Percentiles rank a stretch among this genome's conserved stretches.
Evolutionary conservation across 2,329 filamentous ascomycete species (phyloP).

Genomic region (Cadophora luteo-olivacea): DNA sequence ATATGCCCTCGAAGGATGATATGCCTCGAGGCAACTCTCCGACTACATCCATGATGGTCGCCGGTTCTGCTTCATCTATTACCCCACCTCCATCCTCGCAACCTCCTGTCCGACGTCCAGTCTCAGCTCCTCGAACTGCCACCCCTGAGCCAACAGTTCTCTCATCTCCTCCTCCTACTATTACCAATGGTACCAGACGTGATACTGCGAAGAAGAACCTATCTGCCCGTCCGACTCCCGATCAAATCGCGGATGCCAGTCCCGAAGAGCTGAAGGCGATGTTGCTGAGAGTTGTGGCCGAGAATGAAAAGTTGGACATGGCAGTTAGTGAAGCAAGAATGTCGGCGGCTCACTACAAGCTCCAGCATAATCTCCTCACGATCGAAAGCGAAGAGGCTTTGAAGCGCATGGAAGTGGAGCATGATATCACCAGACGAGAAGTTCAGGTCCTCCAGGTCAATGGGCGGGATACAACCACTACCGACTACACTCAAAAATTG

Average conservation of each 20-base stretch:
- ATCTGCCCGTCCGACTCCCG: constrained; percentile 49
- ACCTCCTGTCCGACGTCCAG: constrained; percentile 40
- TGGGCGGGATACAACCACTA: constrained; percentile 63
- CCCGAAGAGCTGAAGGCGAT: constrained; percentile 62
- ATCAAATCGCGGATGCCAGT: constrained; percentile 59
- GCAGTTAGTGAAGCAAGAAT: constrained; percentile 72
- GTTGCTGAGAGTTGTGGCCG: constrained; percentile 60
- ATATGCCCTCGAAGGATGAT: constrained; percentile 32
- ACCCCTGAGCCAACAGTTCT: constrained; percentile 35
- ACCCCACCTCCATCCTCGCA: constrained; percentile 71
- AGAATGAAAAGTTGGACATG: constrained; percentile 59
- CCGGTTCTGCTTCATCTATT: constrained; percentile 55
- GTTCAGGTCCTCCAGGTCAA: constrained; percentile 83
- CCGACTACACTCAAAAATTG: constrained; percentile 65
- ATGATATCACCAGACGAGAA: constrained; percentile 88
- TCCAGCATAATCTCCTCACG: constrained; percentile 84
- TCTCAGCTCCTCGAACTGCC: constrained; percentile 23
- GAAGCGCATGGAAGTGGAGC: constrained; percentile 87
- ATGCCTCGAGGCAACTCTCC: constrained; percentile 27
- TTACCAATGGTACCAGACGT: constrained; percentile 35
- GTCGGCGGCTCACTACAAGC: constrained; percentile 86
- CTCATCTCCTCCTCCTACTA: constrained; percentile 43
- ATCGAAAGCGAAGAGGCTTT: constrained; percentile 86
- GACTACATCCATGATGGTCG: constrained; percentile 33
- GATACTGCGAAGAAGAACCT: constrained; percentile 20